Evolutionary conservation across 2,329 filamentous ascomycete genomes (phyloP).

Genomic region (Colletotrichum limetticola): DNA sequence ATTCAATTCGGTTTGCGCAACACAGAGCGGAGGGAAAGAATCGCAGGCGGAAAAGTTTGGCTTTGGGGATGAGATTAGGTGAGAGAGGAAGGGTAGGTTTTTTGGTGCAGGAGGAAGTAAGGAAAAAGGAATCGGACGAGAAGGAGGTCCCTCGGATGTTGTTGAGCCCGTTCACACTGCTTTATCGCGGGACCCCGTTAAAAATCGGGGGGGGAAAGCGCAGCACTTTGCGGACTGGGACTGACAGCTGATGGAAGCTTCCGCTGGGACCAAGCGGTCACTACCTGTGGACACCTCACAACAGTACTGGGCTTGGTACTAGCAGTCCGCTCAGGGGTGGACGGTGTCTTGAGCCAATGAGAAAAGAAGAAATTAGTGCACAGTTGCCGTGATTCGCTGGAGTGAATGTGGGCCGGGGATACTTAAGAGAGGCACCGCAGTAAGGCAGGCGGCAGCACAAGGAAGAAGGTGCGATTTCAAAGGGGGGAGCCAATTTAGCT

Average conservation of each 20-base stretch:
- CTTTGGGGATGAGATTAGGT: slow-evolving; percentile 19
- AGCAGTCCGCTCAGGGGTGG: slow-evolving; percentile 25
- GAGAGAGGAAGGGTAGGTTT: not conserved
- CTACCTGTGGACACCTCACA: slow-evolving; percentile 1
- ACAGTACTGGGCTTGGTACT: slow-evolving; percentile 14
- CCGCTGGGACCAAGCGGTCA: slow-evolving; percentile 13
- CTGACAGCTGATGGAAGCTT: slow-evolving; percentile 29
- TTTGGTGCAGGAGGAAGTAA: slow-evolving; percentile 3
- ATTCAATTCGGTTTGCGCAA: not conserved
- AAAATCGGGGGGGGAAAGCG: slow-evolving; percentile 27
- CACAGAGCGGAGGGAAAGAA: not conserved
- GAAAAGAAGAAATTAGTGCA: slow-evolving; percentile 27
- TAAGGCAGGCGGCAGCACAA: not conserved
- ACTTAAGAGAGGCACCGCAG: not conserved
- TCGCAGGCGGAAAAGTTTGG: not conserved
- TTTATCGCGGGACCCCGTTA: slow-evolving; percentile 25
- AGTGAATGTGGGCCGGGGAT: not conserved
- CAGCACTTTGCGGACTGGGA: not conserved
- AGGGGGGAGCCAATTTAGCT: not conserved
- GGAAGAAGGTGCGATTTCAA: slow-evolving; percentile 1
- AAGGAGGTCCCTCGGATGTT: slow-evolving; percentile 27
- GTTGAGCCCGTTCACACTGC: slow-evolving; percentile 32
- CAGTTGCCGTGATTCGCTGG: slow-evolving; percentile 23
- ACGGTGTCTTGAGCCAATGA: slow-evolving; percentile 11
- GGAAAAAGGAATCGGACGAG: slow-evolving; percentile 17